A percentile compares a stretch with the other conserved stretches of the same genome.
phyloP scores from a whole-genome alignment of 2,329 filamentous ascomycete genomes.

The Epichloe gansuensis region DNA sequence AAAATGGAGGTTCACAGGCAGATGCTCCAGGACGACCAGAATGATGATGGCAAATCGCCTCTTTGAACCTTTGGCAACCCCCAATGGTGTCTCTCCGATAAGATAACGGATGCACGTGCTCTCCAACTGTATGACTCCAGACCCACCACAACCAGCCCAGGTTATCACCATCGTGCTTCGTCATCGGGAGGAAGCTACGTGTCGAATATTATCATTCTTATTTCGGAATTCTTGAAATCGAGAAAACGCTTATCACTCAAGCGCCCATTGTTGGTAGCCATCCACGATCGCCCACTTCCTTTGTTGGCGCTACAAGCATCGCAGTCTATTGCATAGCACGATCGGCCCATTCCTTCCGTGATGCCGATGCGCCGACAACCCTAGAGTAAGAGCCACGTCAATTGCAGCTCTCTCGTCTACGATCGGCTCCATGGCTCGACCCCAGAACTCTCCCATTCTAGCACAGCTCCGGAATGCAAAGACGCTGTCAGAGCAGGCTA shows the following conservation, averaged over 20 bases:
- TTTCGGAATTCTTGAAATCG: no score
- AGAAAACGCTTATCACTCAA: no score
- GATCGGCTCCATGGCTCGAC: slow-evolving; percentile 37
- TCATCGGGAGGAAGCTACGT: neutral
- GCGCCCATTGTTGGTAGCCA: no score
- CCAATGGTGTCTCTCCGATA: neutral
- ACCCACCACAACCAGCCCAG: neutral
- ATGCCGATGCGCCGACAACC: slow-evolving; percentile 7
- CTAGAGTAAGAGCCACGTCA: slow-evolving; percentile 4
- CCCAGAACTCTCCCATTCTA: slow-evolving; percentile 40
- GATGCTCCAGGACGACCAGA: no score
- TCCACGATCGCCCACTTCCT: neutral
- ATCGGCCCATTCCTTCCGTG: slow-evolving; percentile 1
- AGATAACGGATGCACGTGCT: slow-evolving; percentile 4
- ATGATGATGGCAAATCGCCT: no score
- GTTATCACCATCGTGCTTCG: neutral
- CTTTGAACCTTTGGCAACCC: no score
- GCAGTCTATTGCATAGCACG: neutral
- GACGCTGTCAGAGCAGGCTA: slow-evolving; percentile 38
- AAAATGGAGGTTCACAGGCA: no score
- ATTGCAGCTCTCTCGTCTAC: neutral
- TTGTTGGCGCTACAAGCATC: neutral
- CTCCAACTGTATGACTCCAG: neutral
- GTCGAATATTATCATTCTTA: neutral
- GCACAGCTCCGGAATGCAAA: slow-evolving; percentile 44